Evolutionary conservation across 768 basidiomycete species (phyloP), one percentile per base, ranked within the genome.

Genomic region (Pleurotus eryngii): DNA sequence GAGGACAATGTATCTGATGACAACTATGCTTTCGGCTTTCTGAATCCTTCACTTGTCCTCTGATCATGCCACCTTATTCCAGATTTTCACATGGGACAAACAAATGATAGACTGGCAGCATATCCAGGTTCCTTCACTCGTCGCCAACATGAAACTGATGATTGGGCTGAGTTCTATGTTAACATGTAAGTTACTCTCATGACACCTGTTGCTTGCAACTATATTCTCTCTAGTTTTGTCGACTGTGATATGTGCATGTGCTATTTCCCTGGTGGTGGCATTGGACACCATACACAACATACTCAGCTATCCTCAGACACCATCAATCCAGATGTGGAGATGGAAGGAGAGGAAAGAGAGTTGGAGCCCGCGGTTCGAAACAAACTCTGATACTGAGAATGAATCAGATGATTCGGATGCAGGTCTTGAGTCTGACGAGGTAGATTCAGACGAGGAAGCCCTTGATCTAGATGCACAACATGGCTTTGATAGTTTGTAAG

Each of bases 21-120:
- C 18, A 24, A 55, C 15, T 40, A 14, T 1, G 69, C 74, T 2
- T 83, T 81, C 60, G 72, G 79, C 0, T 84, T 84, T 48, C 22
- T 82, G 0, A 70, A 82, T 59, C 81, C 81, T 0, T 55, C 57
- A 0, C 59, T 65, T 0, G 69, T 83, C 3, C 62, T 83, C 26
- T 64, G 73, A 0, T 73, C 65, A 0, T 65, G 61, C 1, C 79
- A 83, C 58, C 58, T 82, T 1, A 70, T 81, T 7, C 81, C 79
- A 0, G 74, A 64, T 0, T 81, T 78, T 48, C 26, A 47, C 0
- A 24, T 56, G 22, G 67, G 64, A 0, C 18, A 26, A 3, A 67
- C 69, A 1, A 55, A 61, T 0, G 40, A 64, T 22, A 37, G 58
- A 17, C 43, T 67, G 11, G 26, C 61, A 0, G 35, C 53, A 9